These are phyloP conservation scores for Claviceps quebecensis DNA, from an alignment of 2,329 filamentous ascomycete species.

Conservation along the genomic window DNA sequence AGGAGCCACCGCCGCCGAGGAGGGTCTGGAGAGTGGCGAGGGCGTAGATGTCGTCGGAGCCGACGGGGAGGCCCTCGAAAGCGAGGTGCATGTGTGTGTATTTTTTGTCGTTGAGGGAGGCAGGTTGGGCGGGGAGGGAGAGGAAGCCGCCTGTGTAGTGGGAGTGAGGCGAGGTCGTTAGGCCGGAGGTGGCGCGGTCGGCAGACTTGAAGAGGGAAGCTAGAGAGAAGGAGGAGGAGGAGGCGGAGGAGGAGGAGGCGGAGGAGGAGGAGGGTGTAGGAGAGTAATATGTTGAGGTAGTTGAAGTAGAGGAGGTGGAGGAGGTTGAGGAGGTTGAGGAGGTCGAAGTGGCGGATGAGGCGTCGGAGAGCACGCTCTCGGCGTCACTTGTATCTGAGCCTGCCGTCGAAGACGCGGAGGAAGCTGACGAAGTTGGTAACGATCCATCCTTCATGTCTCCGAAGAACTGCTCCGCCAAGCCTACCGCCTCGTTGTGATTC, in stretches of 20 bases:
- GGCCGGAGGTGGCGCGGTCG: constrained; percentile 7
- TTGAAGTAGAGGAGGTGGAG: constrained; percentile 16
- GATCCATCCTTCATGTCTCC: constrained; percentile 59
- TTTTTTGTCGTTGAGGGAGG: constrained; percentile 61
- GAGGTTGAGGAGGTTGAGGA: constrained; percentile 15
- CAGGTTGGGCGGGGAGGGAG: constrained; percentile 66
- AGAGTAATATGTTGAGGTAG: constrained; percentile 4
- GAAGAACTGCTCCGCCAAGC: constrained; percentile 71
- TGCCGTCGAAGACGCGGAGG: constrained; percentile 29
- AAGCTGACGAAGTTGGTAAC: background rate
- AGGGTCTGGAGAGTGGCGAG: constrained; percentile 91
- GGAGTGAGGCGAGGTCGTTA: constrained; percentile 50
- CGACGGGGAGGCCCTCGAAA: constrained; percentile 87
- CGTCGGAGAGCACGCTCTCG: constrained; percentile 16
- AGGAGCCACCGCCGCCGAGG: constrained; percentile 88
- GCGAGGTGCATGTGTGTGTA: constrained; percentile 91
- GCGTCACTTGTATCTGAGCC: constrained; percentile 44
- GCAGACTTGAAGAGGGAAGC: too few species aligned
- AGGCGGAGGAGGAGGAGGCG: constrained; percentile 18
- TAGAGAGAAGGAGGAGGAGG: constrained; percentile 26
- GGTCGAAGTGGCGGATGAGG: constrained; percentile 20
- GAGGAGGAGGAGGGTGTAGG: constrained; percentile 18
- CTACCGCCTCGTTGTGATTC: constrained; percentile 65
- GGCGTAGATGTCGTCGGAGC: constrained; percentile 86
- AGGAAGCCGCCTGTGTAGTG: constrained; percentile 93